Evolutionary conservation across 495 filamentous ascomycete species (phyloP), one percentile per base, ranked within the genome.

Genomic region (Thozetella sp.): DNA sequence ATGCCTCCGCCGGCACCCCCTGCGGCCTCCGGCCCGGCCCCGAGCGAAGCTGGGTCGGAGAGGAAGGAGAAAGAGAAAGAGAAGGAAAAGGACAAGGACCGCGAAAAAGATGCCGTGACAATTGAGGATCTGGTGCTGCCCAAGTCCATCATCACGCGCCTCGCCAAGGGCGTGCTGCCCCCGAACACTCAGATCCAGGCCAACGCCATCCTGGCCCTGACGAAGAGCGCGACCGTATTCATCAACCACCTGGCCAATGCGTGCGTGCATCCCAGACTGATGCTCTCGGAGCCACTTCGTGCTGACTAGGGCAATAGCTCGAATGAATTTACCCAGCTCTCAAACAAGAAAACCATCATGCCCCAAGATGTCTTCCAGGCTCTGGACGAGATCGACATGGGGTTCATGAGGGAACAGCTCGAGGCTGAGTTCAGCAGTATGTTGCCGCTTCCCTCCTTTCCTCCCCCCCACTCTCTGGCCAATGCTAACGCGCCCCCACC

Each of bases 81-180:
- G 40, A 55, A 22, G 50, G 64, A 66, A 22, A 61, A 45, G n/a
- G 60, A 60, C 25, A 63, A 57, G 24, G 61, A 63, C 10, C 25
- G 54, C 45, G 68, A 67, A 2, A 57, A 68, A 25, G 76, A 80
- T 48, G 57, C 61, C 1, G 58, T 80, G 17, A 73, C 76, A 0
- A 80, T 82, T 2, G 77, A 80, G 93, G 95, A 99, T 70, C 88
- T 96, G 57, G 90, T 84, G 40, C 88, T 99, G 20, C 95, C 95
- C 1, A 94, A 93, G 70, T 93, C 93, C n/a, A 90, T 97, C 71
- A 92, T 97, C 43, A 90, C 91, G 51, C 87, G 95, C 22, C 86
- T 99, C 4, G 95, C 94, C 2, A 98, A 98, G 81, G 90, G 92
- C 57, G 93, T 97, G n/a, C 83, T 99, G n/a, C 95, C 95, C 0